Conservation (phyloP, 2,329 filamentous ascomycete genomes). For the Exutisphaerella laricina region DNA sequence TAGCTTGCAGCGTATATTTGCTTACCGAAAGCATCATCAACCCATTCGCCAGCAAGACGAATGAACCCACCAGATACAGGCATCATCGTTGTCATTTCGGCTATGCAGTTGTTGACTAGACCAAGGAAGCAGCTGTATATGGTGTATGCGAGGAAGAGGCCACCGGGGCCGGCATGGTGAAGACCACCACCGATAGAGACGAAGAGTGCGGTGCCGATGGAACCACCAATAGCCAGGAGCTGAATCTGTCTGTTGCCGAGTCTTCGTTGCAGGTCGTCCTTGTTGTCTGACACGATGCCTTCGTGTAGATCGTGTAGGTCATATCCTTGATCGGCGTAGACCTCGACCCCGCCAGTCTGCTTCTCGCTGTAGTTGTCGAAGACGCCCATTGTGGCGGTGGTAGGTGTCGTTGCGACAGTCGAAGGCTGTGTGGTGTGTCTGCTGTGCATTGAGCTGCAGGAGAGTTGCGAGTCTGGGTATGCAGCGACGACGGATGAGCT, state of each 20-base stretch:
- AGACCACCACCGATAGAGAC: constrained; percentile 52
- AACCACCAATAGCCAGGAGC: constrained; percentile 29
- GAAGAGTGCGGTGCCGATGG: constrained; percentile 26
- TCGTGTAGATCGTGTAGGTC: constrained; percentile 14
- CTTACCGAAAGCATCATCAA: constrained; percentile 51
- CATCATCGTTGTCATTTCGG: constrained; percentile 50
- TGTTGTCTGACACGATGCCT: constrained; percentile 29
- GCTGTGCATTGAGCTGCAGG: neutral
- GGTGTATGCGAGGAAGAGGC: constrained; percentile 54
- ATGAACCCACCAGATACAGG: constrained; percentile 47
- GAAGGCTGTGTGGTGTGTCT: neutral
- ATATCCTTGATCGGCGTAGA: constrained; percentile 7
- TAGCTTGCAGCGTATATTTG: neutral
- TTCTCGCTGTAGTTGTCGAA: constrained; percentile 14
- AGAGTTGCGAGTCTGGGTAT: too few species aligned
- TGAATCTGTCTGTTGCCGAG: constrained; percentile 45
- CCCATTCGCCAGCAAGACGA: constrained; percentile 59
- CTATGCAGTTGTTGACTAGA: constrained; percentile 58
- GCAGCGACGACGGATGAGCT: too few species aligned
- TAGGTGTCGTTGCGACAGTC: neutral
- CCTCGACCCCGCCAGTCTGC: constrained; percentile 9
- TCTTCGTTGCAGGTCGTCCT: constrained; percentile 41
- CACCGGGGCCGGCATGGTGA: constrained; percentile 44
- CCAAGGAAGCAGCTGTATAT: constrained; percentile 53
- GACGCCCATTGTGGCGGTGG: constrained; percentile 13